Conservation (phyloP, 2,329 filamentous ascomycete genomes). For the Coniochaeta hoffmannii region DNA sequence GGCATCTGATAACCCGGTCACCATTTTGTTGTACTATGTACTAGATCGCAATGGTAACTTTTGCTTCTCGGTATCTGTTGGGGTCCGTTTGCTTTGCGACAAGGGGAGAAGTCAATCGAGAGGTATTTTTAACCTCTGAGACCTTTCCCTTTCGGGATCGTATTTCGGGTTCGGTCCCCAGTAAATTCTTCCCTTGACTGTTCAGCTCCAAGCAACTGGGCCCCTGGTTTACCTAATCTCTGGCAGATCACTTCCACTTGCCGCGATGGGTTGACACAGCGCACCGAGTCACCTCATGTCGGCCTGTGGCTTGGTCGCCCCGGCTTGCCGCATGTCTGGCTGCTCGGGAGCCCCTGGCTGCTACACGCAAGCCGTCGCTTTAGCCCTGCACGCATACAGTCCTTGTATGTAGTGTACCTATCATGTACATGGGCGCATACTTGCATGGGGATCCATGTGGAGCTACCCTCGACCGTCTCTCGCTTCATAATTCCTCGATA, state of each 20-base stretch:
- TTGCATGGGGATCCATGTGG: neutral
- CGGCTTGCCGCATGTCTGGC: slow-evolving; percentile 5
- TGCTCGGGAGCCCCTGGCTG: neutral
- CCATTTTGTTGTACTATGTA: neutral
- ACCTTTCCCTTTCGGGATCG: slow-evolving; percentile 1
- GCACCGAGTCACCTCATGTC: slow-evolving; percentile 9
- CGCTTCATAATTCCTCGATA: neutral
- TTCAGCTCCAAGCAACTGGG: neutral
- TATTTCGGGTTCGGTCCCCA: slow-evolving; percentile 8
- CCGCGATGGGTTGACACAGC: neutral
- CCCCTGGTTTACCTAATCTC: slow-evolving; percentile 11
- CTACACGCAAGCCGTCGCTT: neutral
- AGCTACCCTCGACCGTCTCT: neutral
- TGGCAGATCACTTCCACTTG: slow-evolving; percentile 6
- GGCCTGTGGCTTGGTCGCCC: slow-evolving; percentile 12
- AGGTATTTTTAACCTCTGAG: slow-evolving; percentile 1
- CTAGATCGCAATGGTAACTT: neutral
- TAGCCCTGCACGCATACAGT: neutral
- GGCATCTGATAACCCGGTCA: neutral
- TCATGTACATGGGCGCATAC: neutral
- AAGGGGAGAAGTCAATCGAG: neutral
- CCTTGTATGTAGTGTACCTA: neutral
- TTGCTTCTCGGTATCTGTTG: neutral
- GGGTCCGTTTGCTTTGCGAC: neutral
- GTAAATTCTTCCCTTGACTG: neutral